These are phyloP conservation scores for Hortiboletus flavorubellus DNA, from an alignment of 768 basidiomycete genomes.

Conservation along the genomic window DNA sequence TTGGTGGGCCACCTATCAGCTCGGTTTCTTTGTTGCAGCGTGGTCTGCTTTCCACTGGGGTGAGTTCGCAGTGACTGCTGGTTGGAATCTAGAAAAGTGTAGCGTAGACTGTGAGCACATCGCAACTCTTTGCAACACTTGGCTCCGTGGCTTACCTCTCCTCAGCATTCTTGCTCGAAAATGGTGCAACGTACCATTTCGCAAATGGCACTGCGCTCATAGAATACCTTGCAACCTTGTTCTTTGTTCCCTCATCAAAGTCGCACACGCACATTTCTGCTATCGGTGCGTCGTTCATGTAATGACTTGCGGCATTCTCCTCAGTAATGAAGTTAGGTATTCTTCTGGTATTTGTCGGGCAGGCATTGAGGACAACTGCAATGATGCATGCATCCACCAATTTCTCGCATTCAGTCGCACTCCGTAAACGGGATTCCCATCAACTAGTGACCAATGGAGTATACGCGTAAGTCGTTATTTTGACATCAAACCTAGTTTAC, in stretches of 20 bases:
- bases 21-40: conserved; percentile 79
- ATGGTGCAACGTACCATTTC: conserved; percentile 79
- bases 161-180: conserved; percentile 90
- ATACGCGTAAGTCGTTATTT: conserved; percentile 63
- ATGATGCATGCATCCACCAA: conserved; percentile 95
- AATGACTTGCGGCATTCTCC: background rate
- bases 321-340: conserved; percentile 48
- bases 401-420: conserved; percentile 88
- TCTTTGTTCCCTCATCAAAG: conserved; percentile 66
- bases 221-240: conserved; percentile 75
- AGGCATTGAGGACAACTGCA: conserved; percentile 79
- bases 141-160: conserved; percentile 4
- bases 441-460: conserved; percentile 84
- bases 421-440: conserved; percentile 69
- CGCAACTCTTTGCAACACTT: background rate
- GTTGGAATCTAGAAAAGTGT: conserved; percentile 92
- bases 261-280: conserved; percentile 51
- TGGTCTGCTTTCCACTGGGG: conserved; percentile 91
- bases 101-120: conserved; percentile 81
- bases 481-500: background rate
- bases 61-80: conserved; percentile 94
- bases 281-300: conserved; percentile 44
- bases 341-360: conserved; percentile 61
- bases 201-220: conserved; percentile 74
- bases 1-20: conserved; percentile 70